Conservation (phyloP, 345 rosid species). For the Salix purpurea region DNA sequence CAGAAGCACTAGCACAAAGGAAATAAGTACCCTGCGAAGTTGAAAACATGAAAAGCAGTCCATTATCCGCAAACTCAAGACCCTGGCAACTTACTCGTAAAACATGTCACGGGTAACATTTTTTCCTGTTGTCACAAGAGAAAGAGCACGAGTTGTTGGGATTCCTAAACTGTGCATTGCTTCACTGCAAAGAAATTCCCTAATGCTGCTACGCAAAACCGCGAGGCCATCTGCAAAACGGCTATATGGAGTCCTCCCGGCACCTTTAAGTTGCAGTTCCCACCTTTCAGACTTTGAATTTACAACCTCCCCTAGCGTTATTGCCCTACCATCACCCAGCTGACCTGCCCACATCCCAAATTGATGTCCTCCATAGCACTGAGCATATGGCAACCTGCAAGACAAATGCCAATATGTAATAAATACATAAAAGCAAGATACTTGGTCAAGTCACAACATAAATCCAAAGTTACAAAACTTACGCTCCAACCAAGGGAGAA, state of each 20-base stretch:
- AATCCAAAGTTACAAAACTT: conserved; percentile 28
- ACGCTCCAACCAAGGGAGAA: conserved; percentile 67
- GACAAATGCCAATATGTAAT: neutral
- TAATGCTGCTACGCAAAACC: conserved; percentile 88
- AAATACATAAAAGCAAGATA: neutral
- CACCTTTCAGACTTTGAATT: conserved; percentile 83
- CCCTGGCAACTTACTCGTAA: conserved; percentile 67
- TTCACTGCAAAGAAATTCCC: conserved; percentile 96
- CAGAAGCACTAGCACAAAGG: neutral
- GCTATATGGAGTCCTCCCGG: conserved; percentile 94
- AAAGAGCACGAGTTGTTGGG: conserved; percentile 94
- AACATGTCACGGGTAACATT: conserved; percentile 92
- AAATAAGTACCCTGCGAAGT: neutral
- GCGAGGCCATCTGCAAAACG: conserved; percentile 99
- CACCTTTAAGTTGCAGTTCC: conserved; percentile 98
- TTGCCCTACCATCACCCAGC: conserved; percentile 98
- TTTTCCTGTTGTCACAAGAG: conserved; percentile 89
- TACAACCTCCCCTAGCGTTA: conserved; percentile 80
- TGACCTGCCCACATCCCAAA: conserved; percentile 99
- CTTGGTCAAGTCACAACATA: too few species aligned
- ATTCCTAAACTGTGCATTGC: conserved; percentile 89
- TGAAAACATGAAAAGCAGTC: neutral
- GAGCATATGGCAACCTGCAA: conserved; percentile 77
- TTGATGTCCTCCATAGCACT: conserved; percentile 96
- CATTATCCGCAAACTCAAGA: neutral